Evolutionary conservation across 1,284 basidiomycete genomes (phyloP).

Genomic region (Moesziomyces sp.): DNA sequence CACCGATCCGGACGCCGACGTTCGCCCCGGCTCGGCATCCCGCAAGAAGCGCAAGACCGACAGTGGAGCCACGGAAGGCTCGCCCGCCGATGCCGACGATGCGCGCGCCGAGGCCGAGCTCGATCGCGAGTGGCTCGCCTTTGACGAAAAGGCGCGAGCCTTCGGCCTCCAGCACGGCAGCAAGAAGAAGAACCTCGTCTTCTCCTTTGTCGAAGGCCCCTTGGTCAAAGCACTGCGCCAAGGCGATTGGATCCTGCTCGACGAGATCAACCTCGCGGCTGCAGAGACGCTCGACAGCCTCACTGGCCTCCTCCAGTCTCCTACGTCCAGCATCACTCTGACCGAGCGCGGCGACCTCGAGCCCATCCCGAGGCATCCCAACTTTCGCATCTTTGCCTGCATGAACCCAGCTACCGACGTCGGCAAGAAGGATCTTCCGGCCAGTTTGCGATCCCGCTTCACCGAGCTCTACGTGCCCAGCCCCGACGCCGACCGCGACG

Average conservation of each 20-base stretch:
- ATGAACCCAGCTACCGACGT: slow-evolving; percentile 99
- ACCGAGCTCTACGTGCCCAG: slow-evolving; percentile 95
- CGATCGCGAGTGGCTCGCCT: slow-evolving; percentile 69
- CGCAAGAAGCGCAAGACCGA: slow-evolving; percentile 66
- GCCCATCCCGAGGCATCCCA: slow-evolving; percentile 87
- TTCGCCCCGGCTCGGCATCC: slow-evolving; percentile 16
- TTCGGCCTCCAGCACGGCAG: slow-evolving; percentile 74
- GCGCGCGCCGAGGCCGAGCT: slow-evolving; percentile 43
- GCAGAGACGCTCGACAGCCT: slow-evolving; percentile 95
- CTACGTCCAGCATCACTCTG: slow-evolving; percentile 86
- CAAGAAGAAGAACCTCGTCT: slow-evolving; percentile 69
- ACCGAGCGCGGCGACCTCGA: slow-evolving; percentile 94
- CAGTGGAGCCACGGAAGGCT: slow-evolving; percentile 31
- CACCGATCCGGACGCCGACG: slow-evolving; percentile 14
- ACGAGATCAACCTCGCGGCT: slow-evolving; percentile 95
- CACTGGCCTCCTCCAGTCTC: slow-evolving; percentile 84
- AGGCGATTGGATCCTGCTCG: slow-evolving; percentile 95
- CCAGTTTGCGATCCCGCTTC: slow-evolving; percentile 88
- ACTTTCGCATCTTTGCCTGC: slow-evolving; percentile 96
- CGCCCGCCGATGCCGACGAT: slow-evolving; percentile 39
- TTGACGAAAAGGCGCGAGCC: slow-evolving; percentile 78
- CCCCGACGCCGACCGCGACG: slow-evolving; percentile 91
- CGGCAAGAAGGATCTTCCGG: slow-evolving; percentile 95
- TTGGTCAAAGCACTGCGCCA: slow-evolving; percentile 88
- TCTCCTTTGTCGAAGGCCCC: slow-evolving; percentile 95